Evolutionary conservation across 495 filamentous ascomycete genomes (phyloP).

Genomic region (Pyrenula massariospora): DNA sequence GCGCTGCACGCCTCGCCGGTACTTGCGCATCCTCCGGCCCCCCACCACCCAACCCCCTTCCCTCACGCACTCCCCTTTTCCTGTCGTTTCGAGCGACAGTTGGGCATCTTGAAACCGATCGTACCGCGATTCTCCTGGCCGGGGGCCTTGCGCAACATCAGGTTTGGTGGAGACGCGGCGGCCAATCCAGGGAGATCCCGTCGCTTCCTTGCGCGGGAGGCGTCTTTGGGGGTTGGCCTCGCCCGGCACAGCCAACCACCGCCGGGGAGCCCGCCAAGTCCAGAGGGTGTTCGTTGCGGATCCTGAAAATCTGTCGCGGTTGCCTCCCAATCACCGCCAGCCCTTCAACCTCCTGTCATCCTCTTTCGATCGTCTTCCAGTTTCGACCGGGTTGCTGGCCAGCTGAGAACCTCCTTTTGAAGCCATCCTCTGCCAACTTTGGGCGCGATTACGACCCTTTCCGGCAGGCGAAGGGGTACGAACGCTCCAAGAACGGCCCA

Average conservation of each 20-base stretch:
- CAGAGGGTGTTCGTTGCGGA: constrained; percentile 11
- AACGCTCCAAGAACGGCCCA: no score
- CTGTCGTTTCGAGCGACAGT: background rate
- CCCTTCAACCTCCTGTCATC: background rate
- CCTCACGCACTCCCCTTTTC: background rate
- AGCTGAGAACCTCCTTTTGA: background rate
- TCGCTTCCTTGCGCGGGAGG: no score
- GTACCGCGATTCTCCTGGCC: background rate
- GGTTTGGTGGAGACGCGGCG: background rate
- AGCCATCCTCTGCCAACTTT: no score
- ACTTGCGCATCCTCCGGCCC: background rate
- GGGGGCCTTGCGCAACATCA: background rate
- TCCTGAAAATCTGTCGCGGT: background rate
- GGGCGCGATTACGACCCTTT: no score
- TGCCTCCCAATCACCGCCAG: background rate
- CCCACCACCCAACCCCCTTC: background rate
- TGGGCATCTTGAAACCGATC: background rate
- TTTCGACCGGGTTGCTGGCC: background rate
- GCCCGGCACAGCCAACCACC: constrained; percentile 10
- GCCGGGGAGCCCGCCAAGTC: constrained; percentile 30
- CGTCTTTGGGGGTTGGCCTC: background rate
- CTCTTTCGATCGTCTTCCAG: background rate
- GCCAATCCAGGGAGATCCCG: no score
- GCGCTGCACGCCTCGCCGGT: no score
- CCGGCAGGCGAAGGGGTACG: no score